phyloP scores from a whole-genome alignment of 225 moss, liverwort and hornwort species.

The Ulota crispa region DNA sequence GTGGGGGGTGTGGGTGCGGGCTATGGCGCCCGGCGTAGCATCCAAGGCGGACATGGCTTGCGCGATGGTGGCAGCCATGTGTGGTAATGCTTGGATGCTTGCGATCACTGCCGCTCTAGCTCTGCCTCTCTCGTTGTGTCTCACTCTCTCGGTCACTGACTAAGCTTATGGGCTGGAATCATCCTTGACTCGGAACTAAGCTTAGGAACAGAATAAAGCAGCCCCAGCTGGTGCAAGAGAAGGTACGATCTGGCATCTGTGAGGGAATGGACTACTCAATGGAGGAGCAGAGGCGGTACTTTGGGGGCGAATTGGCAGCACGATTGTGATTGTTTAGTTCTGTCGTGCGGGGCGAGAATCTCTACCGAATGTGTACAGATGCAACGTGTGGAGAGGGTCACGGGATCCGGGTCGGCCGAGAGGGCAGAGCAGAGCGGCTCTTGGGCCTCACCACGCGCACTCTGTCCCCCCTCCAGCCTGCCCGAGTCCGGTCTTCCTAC shows the following conservation, averaged over 20 bases:
- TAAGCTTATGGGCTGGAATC: background rate
- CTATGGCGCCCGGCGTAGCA: background rate
- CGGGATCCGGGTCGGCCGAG: background rate
- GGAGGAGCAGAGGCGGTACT: background rate
- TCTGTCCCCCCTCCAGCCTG: background rate
- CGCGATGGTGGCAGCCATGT: constrained; percentile 10
- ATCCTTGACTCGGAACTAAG: background rate
- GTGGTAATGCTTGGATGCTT: background rate
- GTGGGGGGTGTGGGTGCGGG: background rate
- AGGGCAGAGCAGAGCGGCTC: background rate
- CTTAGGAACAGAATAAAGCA: background rate
- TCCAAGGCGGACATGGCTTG: constrained; percentile 7
- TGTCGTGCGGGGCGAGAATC: background rate
- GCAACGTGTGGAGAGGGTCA: background rate
- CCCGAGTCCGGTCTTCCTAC: background rate
- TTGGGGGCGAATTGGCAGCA: background rate
- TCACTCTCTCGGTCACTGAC: background rate
- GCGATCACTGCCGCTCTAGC: background rate
- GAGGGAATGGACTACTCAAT: background rate
- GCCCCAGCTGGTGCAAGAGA: background rate
- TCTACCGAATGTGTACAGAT: background rate
- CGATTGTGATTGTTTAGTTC: background rate
- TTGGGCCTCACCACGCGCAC: background rate
- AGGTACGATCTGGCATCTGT: background rate
- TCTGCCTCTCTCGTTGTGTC: background rate